These are phyloP conservation scores for Psilocybe tampanensis DNA, from an alignment of 768 basidiomycete genomes.

Conservation along the genomic window DNA sequence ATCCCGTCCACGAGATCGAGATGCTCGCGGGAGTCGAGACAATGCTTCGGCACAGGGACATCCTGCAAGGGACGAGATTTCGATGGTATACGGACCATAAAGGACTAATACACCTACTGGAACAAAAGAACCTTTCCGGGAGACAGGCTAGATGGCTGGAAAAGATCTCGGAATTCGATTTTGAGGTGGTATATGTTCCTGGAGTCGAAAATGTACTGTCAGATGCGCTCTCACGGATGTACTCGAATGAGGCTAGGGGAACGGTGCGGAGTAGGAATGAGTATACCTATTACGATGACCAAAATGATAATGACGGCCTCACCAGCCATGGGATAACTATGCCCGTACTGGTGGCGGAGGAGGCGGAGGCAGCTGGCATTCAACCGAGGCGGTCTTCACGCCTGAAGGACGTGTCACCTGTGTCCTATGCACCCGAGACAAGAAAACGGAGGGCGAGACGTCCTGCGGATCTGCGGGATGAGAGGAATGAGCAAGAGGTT, in stretches of 20 bases:
- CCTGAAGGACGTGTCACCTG: too few species aligned
- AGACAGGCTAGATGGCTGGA: slow-evolving; percentile 42
- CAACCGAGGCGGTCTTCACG: too few species aligned
- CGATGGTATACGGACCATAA: slow-evolving; percentile 35
- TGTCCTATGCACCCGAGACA: too few species aligned
- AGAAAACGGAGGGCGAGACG: too few species aligned
- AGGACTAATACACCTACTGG: slow-evolving; percentile 30
- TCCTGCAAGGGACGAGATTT: slow-evolving; percentile 33
- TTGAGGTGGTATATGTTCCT: slow-evolving; percentile 29
- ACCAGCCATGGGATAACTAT: neutral
- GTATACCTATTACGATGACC: slow-evolving; percentile 14
- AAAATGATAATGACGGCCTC: slow-evolving; percentile 12
- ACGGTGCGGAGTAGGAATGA: slow-evolving; percentile 22
- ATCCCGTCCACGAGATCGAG: too few species aligned
- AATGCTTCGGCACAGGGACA: slow-evolving; percentile 28
- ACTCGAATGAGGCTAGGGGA: slow-evolving; percentile 23
- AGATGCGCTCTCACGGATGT: slow-evolving; percentile 40
- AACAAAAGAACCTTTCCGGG: slow-evolving; percentile 36
- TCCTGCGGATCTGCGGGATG: too few species aligned
- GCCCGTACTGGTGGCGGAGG: too few species aligned
- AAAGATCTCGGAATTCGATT: slow-evolving; percentile 41
- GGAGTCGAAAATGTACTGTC: slow-evolving; percentile 40
- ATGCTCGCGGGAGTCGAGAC: slow-evolving; percentile 36
- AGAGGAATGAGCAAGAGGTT: too few species aligned
- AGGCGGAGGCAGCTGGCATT: too few species aligned